Evolutionary conservation across 495 filamentous ascomycete genomes (phyloP).

Genomic region (Alectoria sarmentosa): DNA sequence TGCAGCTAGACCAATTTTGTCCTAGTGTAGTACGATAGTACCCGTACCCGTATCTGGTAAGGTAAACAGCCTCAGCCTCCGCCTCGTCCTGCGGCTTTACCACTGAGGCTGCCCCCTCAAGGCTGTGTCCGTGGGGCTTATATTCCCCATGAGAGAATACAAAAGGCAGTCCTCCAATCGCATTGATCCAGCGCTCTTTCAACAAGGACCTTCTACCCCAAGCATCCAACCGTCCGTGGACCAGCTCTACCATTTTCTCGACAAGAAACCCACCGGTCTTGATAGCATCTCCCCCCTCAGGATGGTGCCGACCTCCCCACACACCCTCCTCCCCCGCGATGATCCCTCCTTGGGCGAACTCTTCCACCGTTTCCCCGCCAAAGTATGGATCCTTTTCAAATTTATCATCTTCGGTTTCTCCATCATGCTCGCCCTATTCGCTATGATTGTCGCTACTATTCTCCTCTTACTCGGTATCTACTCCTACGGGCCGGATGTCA

Average conservation of each 20-base stretch:
- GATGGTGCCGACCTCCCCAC: background rate
- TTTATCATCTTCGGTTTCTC: background rate
- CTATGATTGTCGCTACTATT: background rate
- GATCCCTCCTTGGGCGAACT: background rate
- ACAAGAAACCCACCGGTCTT: background rate
- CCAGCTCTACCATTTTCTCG: background rate
- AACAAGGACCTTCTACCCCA: background rate
- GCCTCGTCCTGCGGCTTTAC: background rate
- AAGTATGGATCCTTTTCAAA: constrained; percentile 4
- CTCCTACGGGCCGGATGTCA: background rate
- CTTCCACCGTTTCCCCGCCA: background rate
- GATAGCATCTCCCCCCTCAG: background rate
- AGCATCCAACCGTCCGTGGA: background rate
- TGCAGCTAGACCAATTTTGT: background rate
- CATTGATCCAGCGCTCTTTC: background rate
- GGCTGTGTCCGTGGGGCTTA: background rate
- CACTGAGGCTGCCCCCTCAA: background rate
- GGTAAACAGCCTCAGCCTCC: background rate
- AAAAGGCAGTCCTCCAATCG: background rate
- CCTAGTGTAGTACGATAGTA: too few species aligned
- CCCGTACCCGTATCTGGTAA: too few species aligned
- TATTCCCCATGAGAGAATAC: background rate
- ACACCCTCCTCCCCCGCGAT: background rate
- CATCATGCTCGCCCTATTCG: background rate
- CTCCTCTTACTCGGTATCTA: background rate